Evolutionary conservation across 2,329 filamentous ascomycete species (phyloP).

Genomic region (Calonectria henricotiae): DNA sequence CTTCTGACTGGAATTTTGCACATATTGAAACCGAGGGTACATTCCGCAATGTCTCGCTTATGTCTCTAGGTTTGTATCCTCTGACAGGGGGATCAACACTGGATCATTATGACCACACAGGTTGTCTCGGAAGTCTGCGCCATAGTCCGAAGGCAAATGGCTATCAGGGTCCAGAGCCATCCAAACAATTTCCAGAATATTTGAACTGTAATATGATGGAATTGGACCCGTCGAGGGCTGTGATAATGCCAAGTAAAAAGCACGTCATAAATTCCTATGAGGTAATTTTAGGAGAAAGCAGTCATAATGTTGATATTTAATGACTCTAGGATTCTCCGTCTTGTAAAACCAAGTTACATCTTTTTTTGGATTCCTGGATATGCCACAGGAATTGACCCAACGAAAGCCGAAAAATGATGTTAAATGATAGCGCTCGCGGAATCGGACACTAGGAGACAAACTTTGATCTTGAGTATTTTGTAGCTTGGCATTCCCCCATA

Average conservation of each 20-base stretch:
- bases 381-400: neutral
- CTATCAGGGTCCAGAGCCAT: neutral
- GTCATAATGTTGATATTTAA: neutral
- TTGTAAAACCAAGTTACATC: neutral
- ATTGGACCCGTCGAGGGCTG: neutral
- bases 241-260: neutral
- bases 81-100: neutral
- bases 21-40: neutral
- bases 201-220: neutral
- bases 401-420: neutral
- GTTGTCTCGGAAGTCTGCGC: conserved; percentile 2
- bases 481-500: neutral
- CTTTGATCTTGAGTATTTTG: neutral
- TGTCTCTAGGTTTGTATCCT: neutral
- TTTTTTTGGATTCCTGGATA: neutral
- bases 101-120: neutral
- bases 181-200: neutral
- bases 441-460: neutral
- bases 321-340: neutral
- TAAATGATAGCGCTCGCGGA: neutral
- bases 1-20: neutral
- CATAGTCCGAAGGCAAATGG: neutral
- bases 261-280: neutral
- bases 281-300: neutral
- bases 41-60: neutral